Evolutionary conservation across 768 basidiomycete species (phyloP).

Genomic region (Solioccasus polychromus): DNA sequence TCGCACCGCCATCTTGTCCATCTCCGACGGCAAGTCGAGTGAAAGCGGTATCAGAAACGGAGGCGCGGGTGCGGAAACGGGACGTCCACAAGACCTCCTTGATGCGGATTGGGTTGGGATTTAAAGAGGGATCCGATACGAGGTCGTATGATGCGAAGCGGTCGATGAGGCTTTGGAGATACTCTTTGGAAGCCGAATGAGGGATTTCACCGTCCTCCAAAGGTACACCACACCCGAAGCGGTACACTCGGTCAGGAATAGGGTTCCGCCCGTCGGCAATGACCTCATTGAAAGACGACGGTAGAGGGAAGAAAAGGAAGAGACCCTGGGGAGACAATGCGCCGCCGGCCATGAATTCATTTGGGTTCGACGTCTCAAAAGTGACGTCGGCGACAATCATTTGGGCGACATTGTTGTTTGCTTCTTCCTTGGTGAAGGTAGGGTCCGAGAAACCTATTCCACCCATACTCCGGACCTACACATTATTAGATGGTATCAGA

Average conservation of each 20-base stretch:
- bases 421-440: slow-evolving; percentile 23
- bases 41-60: slow-evolving; percentile 41
- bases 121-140: slow-evolving; percentile 35
- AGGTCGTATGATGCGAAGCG: slow-evolving; percentile 35
- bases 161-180: slow-evolving; percentile 43
- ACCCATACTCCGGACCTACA: slow-evolving; percentile 40
- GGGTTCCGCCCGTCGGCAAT: slow-evolving; percentile 7
- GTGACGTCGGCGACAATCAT: slow-evolving; percentile 48
- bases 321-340: slow-evolving; percentile 31
- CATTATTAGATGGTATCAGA: background rate
- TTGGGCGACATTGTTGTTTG: slow-evolving; percentile 32
- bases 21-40: slow-evolving; percentile 23
- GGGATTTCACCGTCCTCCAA: slow-evolving; percentile 34
- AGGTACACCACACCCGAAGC: slow-evolving; percentile 42
- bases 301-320: slow-evolving; percentile 38
- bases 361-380: slow-evolving; percentile 21
- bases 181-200: slow-evolving; percentile 35
- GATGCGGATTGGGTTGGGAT: slow-evolving; percentile 33
- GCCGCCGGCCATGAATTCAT: slow-evolving; percentile 7
- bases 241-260: slow-evolving; percentile 28
- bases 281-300: slow-evolving; percentile 22
- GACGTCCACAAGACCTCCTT: slow-evolving; percentile 42
- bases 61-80: slow-evolving; percentile 43
- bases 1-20: slow-evolving; percentile 9
- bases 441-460: slow-evolving; percentile 47